phyloP scores from a whole-genome alignment of 2,329 filamentous ascomycete genomes.

The Pseudopyrenochaeta lycopersici region DNA sequence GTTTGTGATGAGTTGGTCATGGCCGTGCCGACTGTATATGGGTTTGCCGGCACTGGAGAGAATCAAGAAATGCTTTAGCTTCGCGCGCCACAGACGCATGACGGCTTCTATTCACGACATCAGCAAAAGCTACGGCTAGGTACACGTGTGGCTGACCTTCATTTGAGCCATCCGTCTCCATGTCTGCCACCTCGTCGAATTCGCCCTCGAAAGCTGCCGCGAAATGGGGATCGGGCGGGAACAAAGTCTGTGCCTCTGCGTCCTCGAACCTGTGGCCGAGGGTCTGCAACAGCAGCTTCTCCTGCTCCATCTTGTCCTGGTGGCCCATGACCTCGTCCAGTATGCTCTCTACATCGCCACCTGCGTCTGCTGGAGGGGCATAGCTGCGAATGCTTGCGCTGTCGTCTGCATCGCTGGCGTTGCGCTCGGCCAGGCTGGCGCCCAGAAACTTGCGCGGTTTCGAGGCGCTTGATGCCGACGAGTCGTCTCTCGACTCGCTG shows the following conservation, averaged over 20 bases:
- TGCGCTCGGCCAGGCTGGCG: slow-evolving; percentile 52
- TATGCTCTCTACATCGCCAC: slow-evolving; percentile 81
- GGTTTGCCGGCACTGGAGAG: slow-evolving; percentile 96
- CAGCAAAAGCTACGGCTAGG: slow-evolving; percentile 31
- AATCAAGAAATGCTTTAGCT: slow-evolving; percentile 97
- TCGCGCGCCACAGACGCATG: slow-evolving; percentile 82
- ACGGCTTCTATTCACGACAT: slow-evolving; percentile 54
- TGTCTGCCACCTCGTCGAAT: slow-evolving; percentile 77
- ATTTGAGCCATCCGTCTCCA: slow-evolving; percentile 62
- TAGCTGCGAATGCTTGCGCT: slow-evolving; percentile 73
- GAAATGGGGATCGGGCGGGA: slow-evolving; percentile 56
- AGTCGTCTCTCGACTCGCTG: slow-evolving; percentile 55
- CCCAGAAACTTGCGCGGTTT: slow-evolving; percentile 51
- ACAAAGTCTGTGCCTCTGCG: slow-evolving; percentile 63
- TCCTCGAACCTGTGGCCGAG: slow-evolving; percentile 67
- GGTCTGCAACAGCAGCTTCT: slow-evolving; percentile 73
- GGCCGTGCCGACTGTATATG: slow-evolving; percentile 94
- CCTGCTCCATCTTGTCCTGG: slow-evolving; percentile 67
- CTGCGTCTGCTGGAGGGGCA: slow-evolving; percentile 68
- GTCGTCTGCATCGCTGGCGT: slow-evolving; percentile 68
- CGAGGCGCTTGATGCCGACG: slow-evolving; percentile 40
- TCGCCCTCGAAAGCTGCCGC: slow-evolving; percentile 77
- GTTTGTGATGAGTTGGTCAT: slow-evolving; percentile 86
- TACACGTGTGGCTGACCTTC: slow-evolving; percentile 63
- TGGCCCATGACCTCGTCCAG: slow-evolving; percentile 74